A percentile compares a stretch with the other conserved stretches of the same genome.
Conservation (phyloP, 225 moss, liverwort and hornwort species). For the Physcomitrium patens region DNA sequence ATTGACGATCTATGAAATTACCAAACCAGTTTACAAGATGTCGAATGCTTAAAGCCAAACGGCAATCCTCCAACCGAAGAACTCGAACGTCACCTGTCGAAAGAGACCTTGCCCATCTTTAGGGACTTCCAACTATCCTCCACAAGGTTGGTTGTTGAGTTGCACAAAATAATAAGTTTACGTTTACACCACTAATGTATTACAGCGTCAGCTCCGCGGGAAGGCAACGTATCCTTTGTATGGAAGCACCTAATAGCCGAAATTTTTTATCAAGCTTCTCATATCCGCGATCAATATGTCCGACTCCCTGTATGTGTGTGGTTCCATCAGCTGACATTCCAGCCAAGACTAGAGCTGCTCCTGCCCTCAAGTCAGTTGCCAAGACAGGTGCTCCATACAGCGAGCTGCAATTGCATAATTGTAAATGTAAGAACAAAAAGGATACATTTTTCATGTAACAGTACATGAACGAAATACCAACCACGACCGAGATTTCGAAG, state of each 20-base stretch:
- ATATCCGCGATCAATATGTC: slow-evolving; percentile 94
- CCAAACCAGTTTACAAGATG: slow-evolving; percentile 28
- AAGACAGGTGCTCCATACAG: slow-evolving; percentile 77
- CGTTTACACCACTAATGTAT: slow-evolving; percentile 4
- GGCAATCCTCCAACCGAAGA: slow-evolving; percentile 16
- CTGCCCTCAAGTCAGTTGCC: slow-evolving; percentile 92
- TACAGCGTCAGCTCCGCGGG: slow-evolving; percentile 61
- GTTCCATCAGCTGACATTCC: slow-evolving; percentile 88
- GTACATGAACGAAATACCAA: neutral
- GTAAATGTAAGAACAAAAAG: slow-evolving; percentile 13
- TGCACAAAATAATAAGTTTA: slow-evolving; percentile 4
- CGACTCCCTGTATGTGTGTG: slow-evolving; percentile 77
- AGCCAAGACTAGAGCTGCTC: slow-evolving; percentile 96
- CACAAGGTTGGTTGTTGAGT: slow-evolving; percentile 25
- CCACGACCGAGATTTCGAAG: neutral
- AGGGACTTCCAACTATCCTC: slow-evolving; percentile 22
- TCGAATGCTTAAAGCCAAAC: slow-evolving; percentile 26
- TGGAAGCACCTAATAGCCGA: slow-evolving; percentile 73
- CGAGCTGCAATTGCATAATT: slow-evolving; percentile 53
- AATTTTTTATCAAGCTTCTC: slow-evolving; percentile 86
- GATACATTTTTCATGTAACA: neutral
- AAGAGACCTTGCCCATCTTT: slow-evolving; percentile 25
- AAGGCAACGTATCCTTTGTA: slow-evolving; percentile 68
- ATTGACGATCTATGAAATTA: slow-evolving; percentile 13
- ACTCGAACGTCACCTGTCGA: slow-evolving; percentile 7